phyloP scores from a whole-genome alignment of 176 grass and related monocot genomes.

The Tuctoria greenei region DNA sequence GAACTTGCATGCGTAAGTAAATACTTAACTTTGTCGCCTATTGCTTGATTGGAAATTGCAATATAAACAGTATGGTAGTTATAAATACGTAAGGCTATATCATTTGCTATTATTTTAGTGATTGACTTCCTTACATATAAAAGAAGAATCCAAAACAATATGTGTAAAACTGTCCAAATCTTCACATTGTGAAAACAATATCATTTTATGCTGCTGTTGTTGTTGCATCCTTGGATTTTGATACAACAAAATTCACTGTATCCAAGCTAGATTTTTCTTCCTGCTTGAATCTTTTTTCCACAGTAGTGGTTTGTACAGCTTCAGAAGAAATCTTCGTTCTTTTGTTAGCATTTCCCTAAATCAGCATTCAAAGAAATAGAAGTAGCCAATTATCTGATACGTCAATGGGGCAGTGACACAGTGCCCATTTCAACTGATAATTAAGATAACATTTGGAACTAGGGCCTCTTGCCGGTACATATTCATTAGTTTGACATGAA shows the following conservation, averaged over 20 bases:
- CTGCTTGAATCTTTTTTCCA: neutral
- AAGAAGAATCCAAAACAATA: neutral
- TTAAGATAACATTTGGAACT: conserved; percentile 5
- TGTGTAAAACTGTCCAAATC: neutral
- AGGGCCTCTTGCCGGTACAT: neutral
- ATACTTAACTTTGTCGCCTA: conserved; percentile 4
- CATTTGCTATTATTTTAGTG: neutral
- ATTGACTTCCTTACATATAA: neutral
- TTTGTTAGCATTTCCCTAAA: neutral
- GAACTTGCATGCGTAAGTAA: conserved; percentile 85
- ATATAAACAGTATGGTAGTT: neutral
- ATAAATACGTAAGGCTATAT: conserved; percentile 15
- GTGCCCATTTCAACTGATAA: neutral
- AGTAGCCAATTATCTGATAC: neutral
- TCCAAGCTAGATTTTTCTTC: neutral
- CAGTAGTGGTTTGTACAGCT: neutral
- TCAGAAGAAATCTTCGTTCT: neutral
- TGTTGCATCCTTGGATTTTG: neutral
- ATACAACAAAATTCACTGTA: neutral
- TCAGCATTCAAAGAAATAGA: neutral
- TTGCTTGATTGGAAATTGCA: conserved; percentile 10
- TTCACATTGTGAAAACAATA: conserved; percentile 17
- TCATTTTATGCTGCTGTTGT: neutral
- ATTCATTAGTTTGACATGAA: neutral
- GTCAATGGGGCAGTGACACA: neutral